Base-by-base conservation (phyloP, 2,329 filamentous ascomycete genomes). In the Hypoxylon rubiginosum region DNA sequence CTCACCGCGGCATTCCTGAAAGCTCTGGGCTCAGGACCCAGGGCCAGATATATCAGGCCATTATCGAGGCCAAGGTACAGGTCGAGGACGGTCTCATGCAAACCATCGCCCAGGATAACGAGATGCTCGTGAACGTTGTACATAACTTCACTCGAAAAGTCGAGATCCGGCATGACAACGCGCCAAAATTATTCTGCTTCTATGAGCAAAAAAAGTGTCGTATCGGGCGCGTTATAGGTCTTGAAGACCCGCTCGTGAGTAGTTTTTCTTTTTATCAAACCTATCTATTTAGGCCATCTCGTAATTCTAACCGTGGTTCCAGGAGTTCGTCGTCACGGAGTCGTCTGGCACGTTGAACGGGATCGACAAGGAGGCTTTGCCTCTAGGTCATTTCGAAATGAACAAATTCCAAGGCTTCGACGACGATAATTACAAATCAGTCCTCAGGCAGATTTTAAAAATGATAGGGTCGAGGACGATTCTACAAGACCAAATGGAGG, bases 61-160 rank as follows among this genome's bases (percentile, higher is more conserved):
- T 39, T 15, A 39, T 39, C 10, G 36, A 39, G 2, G 36, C 36
- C 4, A 10, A 39, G 10, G 36, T 39, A 3, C 34, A 4, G 15
- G 34, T 39, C n/a, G n/a, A n/a, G 21, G 21, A 39, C 36, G 36
- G 36, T 3, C 36, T 39, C 55, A 46, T 39, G 26, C 56, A 49
- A 28, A 56, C 64, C 50, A 62, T 66, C 36, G 17, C 19, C 24
- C 49, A 50, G 34, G 64, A 43, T 51, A 51, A 52, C 59, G 62
- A 39, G 36, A 39, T 39, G 4, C 36, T 39, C 36, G 13, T 39
- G 36, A 39, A 39, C 36, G 10, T n/a, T 1, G 36, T 39, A 6
- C 10, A 39, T 10, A 10, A 39, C 36, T 39, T 39, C 36, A 39
- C 36, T 39, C 36, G 36, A 39, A 39, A 1, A 7, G 10, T 39